Evolutionary conservation across 23 red algal species (phyloP).

Genomic region (Gracilaria domingensis): DNA sequence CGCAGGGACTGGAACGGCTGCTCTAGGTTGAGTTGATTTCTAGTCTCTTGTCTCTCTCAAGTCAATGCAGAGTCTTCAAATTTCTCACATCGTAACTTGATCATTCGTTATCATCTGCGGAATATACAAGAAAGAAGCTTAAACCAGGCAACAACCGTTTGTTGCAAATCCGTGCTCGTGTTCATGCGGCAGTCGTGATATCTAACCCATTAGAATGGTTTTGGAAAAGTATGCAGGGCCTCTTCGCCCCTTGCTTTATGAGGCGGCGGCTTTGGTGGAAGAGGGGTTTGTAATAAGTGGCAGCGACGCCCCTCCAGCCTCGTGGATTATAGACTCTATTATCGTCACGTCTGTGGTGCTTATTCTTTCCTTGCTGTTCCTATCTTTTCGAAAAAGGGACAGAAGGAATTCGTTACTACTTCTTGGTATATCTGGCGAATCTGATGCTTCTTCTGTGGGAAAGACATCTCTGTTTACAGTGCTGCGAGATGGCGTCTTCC

Average conservation of each 20-base stretch:
- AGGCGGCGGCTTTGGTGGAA: neutral
- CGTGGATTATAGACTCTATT: conserved; percentile 22
- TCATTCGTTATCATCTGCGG: too few species aligned
- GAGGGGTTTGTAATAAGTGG: neutral
- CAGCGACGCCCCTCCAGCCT: neutral
- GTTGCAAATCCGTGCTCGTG: neutral
- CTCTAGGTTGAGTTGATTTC: too few species aligned
- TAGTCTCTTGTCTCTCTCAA: too few species aligned
- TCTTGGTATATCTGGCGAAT: conserved; percentile 67
- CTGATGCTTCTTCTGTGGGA: conserved; percentile 54
- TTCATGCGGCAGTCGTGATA: neutral
- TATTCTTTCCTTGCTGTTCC: neutral
- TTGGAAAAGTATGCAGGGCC: conserved; percentile 51
- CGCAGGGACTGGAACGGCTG: too few species aligned
- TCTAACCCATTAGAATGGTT: conserved; percentile 10
- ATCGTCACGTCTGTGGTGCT: conserved; percentile 32
- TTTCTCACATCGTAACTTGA: too few species aligned
- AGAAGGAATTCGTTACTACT: conserved; percentile 18
- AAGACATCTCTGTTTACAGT: conserved; percentile 61
- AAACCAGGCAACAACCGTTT: too few species aligned
- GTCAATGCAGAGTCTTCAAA: too few species aligned
- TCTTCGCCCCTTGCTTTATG: conserved; percentile 17
- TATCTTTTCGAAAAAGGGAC: conserved; percentile 7
- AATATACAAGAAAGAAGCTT: too few species aligned
- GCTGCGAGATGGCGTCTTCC: conserved; percentile 48